Evolutionary conservation across 1,139 yeast species (phyloP).

Genomic region (Sugiyamaella pinicola): DNA sequence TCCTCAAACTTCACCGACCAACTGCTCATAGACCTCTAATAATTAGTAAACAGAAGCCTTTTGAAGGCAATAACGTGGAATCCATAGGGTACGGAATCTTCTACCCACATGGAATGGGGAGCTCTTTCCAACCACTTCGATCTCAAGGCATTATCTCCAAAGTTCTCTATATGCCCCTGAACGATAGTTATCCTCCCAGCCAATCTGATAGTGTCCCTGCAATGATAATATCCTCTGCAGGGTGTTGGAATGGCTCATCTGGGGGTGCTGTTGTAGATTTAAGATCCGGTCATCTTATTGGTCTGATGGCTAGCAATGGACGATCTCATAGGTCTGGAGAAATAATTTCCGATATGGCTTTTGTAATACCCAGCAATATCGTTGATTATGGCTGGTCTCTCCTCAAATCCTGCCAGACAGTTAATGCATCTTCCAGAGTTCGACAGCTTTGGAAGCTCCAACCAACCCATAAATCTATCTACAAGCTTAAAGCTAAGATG

Average conservation of each 20-base stretch:
- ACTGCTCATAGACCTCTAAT: constrained; percentile 22
- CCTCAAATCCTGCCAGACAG: constrained; percentile 21
- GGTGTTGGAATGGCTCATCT: constrained; percentile 78
- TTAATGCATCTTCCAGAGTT: constrained; percentile 20
- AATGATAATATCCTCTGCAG: constrained; percentile 56
- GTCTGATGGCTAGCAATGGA: constrained; percentile 67
- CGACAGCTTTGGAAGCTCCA: constrained; percentile 24
- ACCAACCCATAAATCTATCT: constrained; percentile 21
- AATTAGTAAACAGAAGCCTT: constrained; percentile 16
- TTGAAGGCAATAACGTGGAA: constrained; percentile 46
- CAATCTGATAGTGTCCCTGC: constrained; percentile 32
- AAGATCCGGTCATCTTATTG: constrained; percentile 35
- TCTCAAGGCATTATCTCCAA: constrained; percentile 52
- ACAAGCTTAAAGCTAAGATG: constrained; percentile 7
- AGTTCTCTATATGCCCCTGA: constrained; percentile 32
- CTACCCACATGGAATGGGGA: constrained; percentile 37
- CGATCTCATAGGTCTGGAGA: constrained; percentile 46
- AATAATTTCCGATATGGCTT: constrained; percentile 49
- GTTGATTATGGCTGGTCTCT: constrained; percentile 34
- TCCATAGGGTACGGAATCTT: constrained; percentile 65
- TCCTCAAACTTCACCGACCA: constrained; percentile 33
- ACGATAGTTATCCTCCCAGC: constrained; percentile 2
- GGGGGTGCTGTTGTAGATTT: constrained; percentile 59
- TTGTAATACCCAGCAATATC: constrained; percentile 47
- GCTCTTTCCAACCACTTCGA: constrained; percentile 45